These are phyloP conservation scores for Emericellopsis terricola DNA, from an alignment of 495 filamentous ascomycete genomes.

Conservation along the genomic window DNA sequence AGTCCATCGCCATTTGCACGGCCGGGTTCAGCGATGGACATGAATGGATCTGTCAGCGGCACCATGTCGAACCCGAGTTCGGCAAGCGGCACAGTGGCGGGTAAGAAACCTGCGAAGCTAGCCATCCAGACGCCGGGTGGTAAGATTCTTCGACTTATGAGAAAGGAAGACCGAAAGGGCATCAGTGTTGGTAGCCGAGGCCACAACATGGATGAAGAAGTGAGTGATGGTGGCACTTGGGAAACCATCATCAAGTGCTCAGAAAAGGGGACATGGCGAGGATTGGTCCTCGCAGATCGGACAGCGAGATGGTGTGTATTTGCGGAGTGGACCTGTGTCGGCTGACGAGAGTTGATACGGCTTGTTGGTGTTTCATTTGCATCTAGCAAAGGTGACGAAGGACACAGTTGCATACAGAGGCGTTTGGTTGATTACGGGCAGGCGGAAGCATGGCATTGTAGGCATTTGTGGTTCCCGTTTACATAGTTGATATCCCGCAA, in stretches of 20 bases:
- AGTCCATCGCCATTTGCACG: constrained; percentile 57
- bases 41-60: constrained; percentile 43
- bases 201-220: constrained; percentile 29
- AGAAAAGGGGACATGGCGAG: constrained; percentile 80
- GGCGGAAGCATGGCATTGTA: too few species aligned
- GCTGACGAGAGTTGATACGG: constrained; percentile 10
- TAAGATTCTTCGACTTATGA: constrained; percentile 78
- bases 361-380: too few species aligned
- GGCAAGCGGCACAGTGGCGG: constrained; percentile 18
- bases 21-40: constrained; percentile 67
- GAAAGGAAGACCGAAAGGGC: constrained; percentile 60
- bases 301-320: constrained; percentile 98
- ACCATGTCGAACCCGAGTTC: constrained; percentile 36
- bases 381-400: too few species aligned
- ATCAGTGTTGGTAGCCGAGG: constrained; percentile 24
- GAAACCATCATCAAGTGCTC: constrained; percentile 97
- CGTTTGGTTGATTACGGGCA: too few species aligned
- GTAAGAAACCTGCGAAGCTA: constrained; percentile 79
- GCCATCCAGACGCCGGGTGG: constrained; percentile 92
- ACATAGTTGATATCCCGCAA: too few species aligned
- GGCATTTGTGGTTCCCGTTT: too few species aligned
- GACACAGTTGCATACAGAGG: too few species aligned
- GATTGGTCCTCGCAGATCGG: constrained; percentile 82
- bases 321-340: constrained; percentile 70
- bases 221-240: constrained; percentile 69